A percentile compares a stretch with the other conserved stretches of the same genome.
Conservation (phyloP, 2,329 filamentous ascomycete genomes). For the Fusarium denticulatum region DNA sequence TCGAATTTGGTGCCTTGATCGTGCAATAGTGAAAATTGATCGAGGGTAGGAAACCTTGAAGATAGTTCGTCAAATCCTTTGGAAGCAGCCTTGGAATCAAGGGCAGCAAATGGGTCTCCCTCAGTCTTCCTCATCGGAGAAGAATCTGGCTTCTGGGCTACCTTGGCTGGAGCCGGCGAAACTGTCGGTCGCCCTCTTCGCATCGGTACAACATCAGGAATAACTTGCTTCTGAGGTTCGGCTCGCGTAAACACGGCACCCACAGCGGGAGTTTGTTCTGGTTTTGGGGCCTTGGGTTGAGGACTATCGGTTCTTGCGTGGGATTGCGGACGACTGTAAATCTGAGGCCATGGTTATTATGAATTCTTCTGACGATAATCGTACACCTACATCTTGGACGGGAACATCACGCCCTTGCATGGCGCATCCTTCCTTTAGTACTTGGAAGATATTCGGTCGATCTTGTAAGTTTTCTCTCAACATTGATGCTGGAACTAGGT, state of each 20-base stretch:
- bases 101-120: conserved; percentile 88
- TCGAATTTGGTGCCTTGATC: conserved; percentile 86
- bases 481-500: conserved; percentile 78
- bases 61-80: conserved; percentile 81
- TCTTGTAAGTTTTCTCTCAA: conserved; percentile 80
- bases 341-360: conserved; percentile 58
- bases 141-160: conserved; percentile 63
- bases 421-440: conserved; percentile 83
- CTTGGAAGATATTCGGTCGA: conserved; percentile 94
- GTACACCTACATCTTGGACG: conserved; percentile 82
- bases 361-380: neutral
- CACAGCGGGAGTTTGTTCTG: conserved; percentile 69
- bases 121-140: conserved; percentile 71
- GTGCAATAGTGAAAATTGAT: conserved; percentile 91
- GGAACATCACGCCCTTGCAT: conserved; percentile 91
- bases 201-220: conserved; percentile 95
- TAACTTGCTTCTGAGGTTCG: conserved; percentile 72
- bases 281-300: conserved; percentile 62
- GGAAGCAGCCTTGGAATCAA: conserved; percentile 71
- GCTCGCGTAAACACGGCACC: conserved; percentile 86
- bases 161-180: conserved; percentile 46
- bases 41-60: conserved; percentile 85
- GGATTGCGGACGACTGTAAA: conserved; percentile 73
- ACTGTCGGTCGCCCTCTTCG: conserved; percentile 76
- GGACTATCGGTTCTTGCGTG: conserved; percentile 66